A percentile compares a stretch with the other conserved stretches of the same genome.
Evolutionary conservation across 108 stramenopile species (phyloP).

Genomic region (Poteriospumella lacustris): DNA sequence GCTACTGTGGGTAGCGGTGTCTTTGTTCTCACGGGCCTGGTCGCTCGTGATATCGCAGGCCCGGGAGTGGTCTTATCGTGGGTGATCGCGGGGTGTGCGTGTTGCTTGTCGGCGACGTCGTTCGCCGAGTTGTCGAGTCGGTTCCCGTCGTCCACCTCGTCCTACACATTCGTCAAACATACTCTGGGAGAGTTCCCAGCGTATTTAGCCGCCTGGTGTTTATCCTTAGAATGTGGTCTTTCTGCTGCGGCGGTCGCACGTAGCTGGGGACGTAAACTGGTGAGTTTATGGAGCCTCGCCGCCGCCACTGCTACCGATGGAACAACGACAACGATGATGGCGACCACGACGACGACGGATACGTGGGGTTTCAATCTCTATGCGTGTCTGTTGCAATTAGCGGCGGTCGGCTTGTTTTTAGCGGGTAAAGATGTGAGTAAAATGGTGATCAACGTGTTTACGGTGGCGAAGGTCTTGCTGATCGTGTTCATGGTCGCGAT

Average conservation of each 20-base stretch:
- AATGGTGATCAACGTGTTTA: slow-evolving; percentile 70
- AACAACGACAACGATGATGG: slow-evolving; percentile 18
- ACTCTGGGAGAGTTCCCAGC: slow-evolving; percentile 76
- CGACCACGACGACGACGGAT: slow-evolving; percentile 27
- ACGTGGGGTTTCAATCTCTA: slow-evolving; percentile 23
- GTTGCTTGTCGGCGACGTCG: slow-evolving; percentile 62
- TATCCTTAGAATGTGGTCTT: slow-evolving; percentile 74
- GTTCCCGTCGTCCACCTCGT: slow-evolving; percentile 67
- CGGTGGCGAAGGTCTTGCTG: slow-evolving; percentile 65
- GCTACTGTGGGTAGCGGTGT: slow-evolving; percentile 78
- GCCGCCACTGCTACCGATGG: slow-evolving; percentile 14
- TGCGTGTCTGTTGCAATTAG: slow-evolving; percentile 31
- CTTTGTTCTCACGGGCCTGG: slow-evolving; percentile 77
- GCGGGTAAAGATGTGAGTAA: slow-evolving; percentile 70
- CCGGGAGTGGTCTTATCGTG: slow-evolving; percentile 68
- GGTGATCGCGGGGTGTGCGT: slow-evolving; percentile 64
- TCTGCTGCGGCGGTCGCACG: slow-evolving; percentile 75
- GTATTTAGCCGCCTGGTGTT: slow-evolving; percentile 65
- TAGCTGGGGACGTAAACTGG: slow-evolving; percentile 82
- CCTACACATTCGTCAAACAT: slow-evolving; percentile 76
- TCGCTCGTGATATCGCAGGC: slow-evolving; percentile 75
- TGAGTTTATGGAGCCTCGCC: slow-evolving; percentile 45
- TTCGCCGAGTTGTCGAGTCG: slow-evolving; percentile 77
- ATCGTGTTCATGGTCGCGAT: slow-evolving; percentile 73
- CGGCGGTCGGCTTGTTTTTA: slow-evolving; percentile 44